Conservation (phyloP, 352 stramenopile genomes). For the Globisporangium iwayamae region DNA sequence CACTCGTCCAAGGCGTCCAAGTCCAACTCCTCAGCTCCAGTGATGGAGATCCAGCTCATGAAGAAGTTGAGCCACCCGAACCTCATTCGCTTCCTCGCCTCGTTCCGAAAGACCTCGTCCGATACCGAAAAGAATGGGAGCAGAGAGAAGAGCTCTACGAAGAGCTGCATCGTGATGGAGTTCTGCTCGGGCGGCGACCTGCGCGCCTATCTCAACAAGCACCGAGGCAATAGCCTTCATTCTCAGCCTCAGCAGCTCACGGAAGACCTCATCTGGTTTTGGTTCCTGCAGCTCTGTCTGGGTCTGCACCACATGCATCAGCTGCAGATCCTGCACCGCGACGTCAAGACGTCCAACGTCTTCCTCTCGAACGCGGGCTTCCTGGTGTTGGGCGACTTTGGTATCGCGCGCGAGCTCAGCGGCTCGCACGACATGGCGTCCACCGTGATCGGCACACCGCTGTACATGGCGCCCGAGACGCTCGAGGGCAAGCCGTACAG, state of each 20-base stretch:
- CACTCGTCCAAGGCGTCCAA: constrained; percentile 7
- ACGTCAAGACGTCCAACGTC: constrained; percentile 92
- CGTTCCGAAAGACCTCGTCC: constrained; percentile 23
- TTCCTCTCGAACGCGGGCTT: constrained; percentile 60
- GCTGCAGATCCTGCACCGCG: constrained; percentile 74
- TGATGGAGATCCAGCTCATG: constrained; percentile 69
- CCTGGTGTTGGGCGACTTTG: constrained; percentile 88
- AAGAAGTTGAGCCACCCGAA: constrained; percentile 87
- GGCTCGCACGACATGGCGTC: constrained; percentile 34
- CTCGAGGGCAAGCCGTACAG: constrained; percentile 77
- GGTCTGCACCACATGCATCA: constrained; percentile 89
- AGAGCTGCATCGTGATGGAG: constrained; percentile 89
- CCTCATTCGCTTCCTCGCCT: constrained; percentile 86
- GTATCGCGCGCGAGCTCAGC: constrained; percentile 56
- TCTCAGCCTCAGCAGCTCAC: constrained; percentile 23
- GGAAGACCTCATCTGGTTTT: constrained; percentile 87
- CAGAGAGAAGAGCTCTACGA: constrained; percentile 49
- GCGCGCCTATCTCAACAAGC: constrained; percentile 28
- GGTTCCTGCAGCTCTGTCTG: constrained; percentile 89
- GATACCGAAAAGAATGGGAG: background rate
- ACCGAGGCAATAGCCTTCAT: background rate
- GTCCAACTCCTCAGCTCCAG: constrained; percentile 3
- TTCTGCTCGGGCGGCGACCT: constrained; percentile 87
- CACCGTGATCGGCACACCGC: constrained; percentile 86
- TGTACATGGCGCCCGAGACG: constrained; percentile 90